phyloP scores from a whole-genome alignment of 495 filamentous ascomycete genomes.

The Aspergillus indologenus region DNA sequence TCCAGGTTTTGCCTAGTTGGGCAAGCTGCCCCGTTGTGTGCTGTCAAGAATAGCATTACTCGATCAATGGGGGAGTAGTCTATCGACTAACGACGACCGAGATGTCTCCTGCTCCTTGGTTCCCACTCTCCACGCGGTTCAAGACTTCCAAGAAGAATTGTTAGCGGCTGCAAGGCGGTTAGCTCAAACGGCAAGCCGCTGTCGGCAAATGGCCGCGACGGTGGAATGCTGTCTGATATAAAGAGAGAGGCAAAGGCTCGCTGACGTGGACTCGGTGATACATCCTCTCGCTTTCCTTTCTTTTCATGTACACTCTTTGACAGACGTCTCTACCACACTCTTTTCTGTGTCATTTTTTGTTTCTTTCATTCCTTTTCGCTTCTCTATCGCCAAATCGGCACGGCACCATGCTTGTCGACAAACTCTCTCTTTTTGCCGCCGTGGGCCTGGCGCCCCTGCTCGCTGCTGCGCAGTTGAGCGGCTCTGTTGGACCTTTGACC shows the following conservation, averaged over 20 bases:
- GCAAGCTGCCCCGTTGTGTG: background rate
- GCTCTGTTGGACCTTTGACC: slow-evolving; percentile 44
- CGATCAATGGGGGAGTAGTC: background rate
- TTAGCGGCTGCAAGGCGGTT: background rate
- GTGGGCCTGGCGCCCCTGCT: slow-evolving; percentile 32
- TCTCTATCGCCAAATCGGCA: background rate
- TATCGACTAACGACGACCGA: background rate
- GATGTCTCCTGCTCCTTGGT: background rate
- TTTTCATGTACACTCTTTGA: slow-evolving; percentile 4
- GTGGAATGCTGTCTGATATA: background rate
- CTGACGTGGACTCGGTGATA: background rate
- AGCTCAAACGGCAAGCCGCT: background rate
- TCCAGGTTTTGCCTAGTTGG: background rate
- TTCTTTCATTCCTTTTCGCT: background rate
- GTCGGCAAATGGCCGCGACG: background rate
- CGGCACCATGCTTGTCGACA: slow-evolving; percentile 1
- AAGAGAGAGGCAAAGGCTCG: background rate
- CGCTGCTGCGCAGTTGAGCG: slow-evolving; percentile 38
- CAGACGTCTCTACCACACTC: background rate
- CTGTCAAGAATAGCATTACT: background rate
- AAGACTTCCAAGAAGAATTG: background rate
- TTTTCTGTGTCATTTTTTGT: slow-evolving; percentile 2
- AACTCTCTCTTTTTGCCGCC: slow-evolving; percentile 20
- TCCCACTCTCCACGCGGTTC: background rate
- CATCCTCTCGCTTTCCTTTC: background rate